Percentiles rank a stretch among this genome's conserved stretches.
These are phyloP conservation scores for Chalciporus sp. DNA, from an alignment of 1,284 basidiomycete species.

Conservation along the genomic window DNA sequence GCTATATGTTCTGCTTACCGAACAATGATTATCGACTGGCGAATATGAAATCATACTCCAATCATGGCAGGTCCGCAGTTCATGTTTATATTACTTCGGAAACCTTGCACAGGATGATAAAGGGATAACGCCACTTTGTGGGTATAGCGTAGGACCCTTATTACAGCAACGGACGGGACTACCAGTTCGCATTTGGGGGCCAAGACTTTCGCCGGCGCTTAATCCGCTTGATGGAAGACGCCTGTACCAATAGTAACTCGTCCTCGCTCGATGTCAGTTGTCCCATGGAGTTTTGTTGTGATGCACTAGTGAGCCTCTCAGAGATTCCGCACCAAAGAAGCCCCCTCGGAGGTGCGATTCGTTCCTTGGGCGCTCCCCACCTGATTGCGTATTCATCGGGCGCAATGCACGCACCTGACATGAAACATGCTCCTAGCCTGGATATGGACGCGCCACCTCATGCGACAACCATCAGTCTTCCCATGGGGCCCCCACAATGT, in stretches of 20 bases:
- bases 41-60: neutral
- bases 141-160: neutral
- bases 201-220: neutral
- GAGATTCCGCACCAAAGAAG: neutral
- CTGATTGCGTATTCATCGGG: neutral
- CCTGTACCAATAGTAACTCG: neutral
- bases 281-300: neutral
- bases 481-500: neutral
- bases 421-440: neutral
- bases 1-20: neutral
- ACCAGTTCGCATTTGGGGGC: neutral
- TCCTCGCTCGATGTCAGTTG: neutral
- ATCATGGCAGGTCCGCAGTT: neutral
- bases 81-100: neutral
- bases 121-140: neutral
- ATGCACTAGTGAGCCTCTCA: neutral
- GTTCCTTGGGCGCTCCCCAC: neutral
- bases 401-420: neutral
- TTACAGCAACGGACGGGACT: neutral
- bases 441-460: neutral
- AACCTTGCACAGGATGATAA: neutral
- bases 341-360: neutral
- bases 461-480: neutral
- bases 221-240: neutral
- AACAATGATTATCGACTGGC: neutral